Base-by-base conservation (phyloP, 2,329 filamentous ascomycete species). In the Ophiostoma triangulosporum region DNA sequence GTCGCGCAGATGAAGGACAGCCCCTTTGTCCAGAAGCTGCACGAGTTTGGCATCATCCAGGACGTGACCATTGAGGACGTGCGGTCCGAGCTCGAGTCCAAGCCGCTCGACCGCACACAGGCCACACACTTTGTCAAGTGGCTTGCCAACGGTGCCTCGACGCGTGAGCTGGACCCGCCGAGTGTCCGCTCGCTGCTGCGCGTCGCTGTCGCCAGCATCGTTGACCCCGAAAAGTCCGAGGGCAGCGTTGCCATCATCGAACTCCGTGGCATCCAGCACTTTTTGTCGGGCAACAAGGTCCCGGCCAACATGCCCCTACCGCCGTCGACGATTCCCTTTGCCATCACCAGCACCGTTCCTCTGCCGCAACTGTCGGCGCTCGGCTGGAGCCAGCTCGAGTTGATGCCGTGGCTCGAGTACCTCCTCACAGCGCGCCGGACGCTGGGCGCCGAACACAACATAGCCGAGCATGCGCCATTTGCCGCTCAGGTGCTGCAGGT, bases 11-110 rank as follows among this genome's bases (percentile, higher is more conserved):
- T 97, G 60, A 80, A 83, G 55, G 75, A 81, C 9, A 77, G 76
- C n/a, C 75, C 76, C 0, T 95, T 98, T 61, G 80, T 97, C 55
- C 77, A 77, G 55, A 89, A 87, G 61, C 70, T 98, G 46, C 83
- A 84, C 54, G 86, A 90, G 33, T 93, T 89, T 64, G 89, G 88
- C 1, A 74, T 97, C 54, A 78, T 98, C n/a, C 86, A 82, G 1
- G 83, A 89, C 59, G 86, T 97, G 54, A 95, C 88, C 0, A 83
- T 93, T 27, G 78, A 81, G 4, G 93, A 98, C 64, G 88, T 98
- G 56, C 86, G 83, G 58, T 73, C 81, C 56, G 90, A 95, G 60
- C 73, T 98, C 3, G 87, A 89, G 62, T 78, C 82, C 7, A 89
- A 88, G 62, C 87, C 93, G 1, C 73, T 98, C 55, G 84, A 78